phyloP scores from a whole-genome alignment of 2,329 filamentous ascomycete species.

The Aspergillus spinulosporus region DNA sequence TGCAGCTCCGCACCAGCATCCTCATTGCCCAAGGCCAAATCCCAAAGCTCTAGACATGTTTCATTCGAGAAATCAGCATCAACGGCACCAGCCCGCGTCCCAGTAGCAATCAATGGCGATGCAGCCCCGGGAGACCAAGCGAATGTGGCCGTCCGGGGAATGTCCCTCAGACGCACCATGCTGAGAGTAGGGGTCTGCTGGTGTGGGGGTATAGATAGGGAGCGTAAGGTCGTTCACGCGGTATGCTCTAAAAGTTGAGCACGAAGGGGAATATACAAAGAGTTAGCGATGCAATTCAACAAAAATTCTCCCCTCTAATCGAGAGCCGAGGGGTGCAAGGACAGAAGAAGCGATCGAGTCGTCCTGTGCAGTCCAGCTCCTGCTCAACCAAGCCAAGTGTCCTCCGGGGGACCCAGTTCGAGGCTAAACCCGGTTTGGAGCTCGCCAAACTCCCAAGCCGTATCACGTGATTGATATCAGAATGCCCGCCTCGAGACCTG shows the following conservation, averaged over 20 bases:
- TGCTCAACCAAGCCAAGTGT: constrained; percentile 45
- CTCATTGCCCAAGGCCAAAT: constrained; percentile 77
- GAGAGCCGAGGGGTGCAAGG: constrained; percentile 30
- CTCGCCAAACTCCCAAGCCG: constrained; percentile 32
- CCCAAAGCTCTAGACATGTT: constrained; percentile 95
- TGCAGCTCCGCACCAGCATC: constrained; percentile 79
- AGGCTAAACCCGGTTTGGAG: constrained; percentile 32
- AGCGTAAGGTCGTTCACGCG: constrained; percentile 20
- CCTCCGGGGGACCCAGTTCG: constrained; percentile 31
- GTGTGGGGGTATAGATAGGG: constrained; percentile 21
- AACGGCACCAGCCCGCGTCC: constrained; percentile 90
- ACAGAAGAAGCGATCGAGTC: constrained; percentile 27
- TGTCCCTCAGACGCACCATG: constrained; percentile 97
- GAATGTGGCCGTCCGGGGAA: constrained; percentile 93
- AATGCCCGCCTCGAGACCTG: constrained; percentile 17
- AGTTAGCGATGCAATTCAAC: constrained; percentile 11
- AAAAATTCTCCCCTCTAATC: constrained; percentile 31
- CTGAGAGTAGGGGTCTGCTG: constrained; percentile 29
- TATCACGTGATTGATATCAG: constrained; percentile 37
- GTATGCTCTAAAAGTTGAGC: constrained; percentile 10
- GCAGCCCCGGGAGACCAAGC: constrained; percentile 86
- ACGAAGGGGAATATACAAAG: constrained; percentile 14
- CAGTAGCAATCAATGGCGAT: constrained; percentile 83
- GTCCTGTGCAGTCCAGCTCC: constrained; percentile 11
- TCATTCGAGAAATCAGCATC: constrained; percentile 98